These are phyloP conservation scores for Sordariomycetes sp. DNA, from an alignment of 2,329 filamentous ascomycete species.

Conservation along the genomic window DNA sequence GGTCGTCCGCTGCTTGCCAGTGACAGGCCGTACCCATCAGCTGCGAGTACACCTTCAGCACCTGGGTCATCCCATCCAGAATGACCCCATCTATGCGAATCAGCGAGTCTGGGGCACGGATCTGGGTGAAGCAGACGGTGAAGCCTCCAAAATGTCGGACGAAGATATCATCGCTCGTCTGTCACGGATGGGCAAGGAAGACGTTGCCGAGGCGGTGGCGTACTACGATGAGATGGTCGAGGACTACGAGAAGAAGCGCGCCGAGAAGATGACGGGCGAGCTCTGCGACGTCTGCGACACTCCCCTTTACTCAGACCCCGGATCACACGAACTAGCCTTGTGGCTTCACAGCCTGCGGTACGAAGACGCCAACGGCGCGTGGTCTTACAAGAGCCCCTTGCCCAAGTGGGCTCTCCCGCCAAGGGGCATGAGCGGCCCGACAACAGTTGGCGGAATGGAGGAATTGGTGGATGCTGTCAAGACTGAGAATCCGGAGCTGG, in stretches of 20 bases:
- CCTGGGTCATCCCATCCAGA: slow-evolving; percentile 88
- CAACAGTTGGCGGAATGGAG: slow-evolving; percentile 52
- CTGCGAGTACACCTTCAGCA: slow-evolving; percentile 91
- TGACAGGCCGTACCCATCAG: slow-evolving; percentile 92
- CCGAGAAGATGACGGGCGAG: slow-evolving; percentile 86
- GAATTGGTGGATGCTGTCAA: slow-evolving; percentile 47
- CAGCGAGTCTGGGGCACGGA: slow-evolving; percentile 79
- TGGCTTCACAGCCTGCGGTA: slow-evolving; percentile 92
- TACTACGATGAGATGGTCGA: slow-evolving; percentile 94
- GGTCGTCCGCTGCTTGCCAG: slow-evolving; percentile 84
- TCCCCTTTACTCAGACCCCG: slow-evolving; percentile 87
- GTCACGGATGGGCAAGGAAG: slow-evolving; percentile 85
- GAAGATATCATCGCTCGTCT: slow-evolving; percentile 84
- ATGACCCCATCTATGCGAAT: slow-evolving; percentile 97
- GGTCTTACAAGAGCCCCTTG: slow-evolving; percentile 79
- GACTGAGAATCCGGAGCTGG: slow-evolving; percentile 32
- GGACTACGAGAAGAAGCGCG: slow-evolving; percentile 79
- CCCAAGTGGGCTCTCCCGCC: slow-evolving; percentile 85
- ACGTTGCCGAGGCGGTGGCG: slow-evolving; percentile 80
- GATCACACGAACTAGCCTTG: slow-evolving; percentile 79
- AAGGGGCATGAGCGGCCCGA: slow-evolving; percentile 60
- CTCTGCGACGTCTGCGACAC: slow-evolving; percentile 76
- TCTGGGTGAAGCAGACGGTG: slow-evolving; percentile 59
- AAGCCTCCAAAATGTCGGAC: slow-evolving; percentile 64
- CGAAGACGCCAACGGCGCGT: slow-evolving; percentile 70